A percentile compares a stretch with the other conserved stretches of the same genome.
Conservation (phyloP, 2,329 filamentous ascomycete genomes). For the Phyllosticta citribraziliensis region DNA sequence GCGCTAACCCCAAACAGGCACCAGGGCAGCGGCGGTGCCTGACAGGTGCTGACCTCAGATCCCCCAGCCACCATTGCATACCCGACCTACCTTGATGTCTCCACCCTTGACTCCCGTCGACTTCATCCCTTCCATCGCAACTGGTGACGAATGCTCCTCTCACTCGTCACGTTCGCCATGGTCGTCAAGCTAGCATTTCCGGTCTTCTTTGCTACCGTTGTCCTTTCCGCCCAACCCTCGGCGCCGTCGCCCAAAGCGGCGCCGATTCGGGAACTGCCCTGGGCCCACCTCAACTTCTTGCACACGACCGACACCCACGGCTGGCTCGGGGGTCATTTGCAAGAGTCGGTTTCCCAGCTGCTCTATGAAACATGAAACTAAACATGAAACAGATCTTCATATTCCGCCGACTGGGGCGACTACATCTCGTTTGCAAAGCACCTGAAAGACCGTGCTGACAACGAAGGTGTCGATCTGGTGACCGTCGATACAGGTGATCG, state of each 20-base stretch:
- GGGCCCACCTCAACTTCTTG: conserved; percentile 91
- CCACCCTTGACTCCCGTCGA: neutral
- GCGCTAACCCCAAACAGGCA: neutral
- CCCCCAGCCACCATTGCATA: conserved; percentile 3
- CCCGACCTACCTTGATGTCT: neutral
- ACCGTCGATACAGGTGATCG: conserved; percentile 92
- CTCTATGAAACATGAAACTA: neutral
- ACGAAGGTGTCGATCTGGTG: conserved; percentile 71
- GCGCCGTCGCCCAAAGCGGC: conserved; percentile 69
- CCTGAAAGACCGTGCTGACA: conserved; percentile 68
- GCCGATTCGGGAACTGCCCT: conserved; percentile 73
- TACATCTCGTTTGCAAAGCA: conserved; percentile 88
- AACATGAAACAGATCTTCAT: conserved; percentile 56
- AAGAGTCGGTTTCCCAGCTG: conserved; percentile 54
- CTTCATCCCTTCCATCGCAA: conserved; percentile 2
- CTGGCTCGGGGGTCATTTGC: conserved; percentile 87
- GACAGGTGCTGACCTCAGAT: neutral
- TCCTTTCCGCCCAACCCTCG: conserved; percentile 58
- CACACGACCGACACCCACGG: conserved; percentile 93
- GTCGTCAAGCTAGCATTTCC: neutral
- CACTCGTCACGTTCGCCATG: neutral
- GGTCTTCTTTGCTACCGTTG: neutral
- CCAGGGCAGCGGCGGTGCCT: neutral
- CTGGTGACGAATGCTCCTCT: neutral
- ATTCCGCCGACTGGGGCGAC: conserved; percentile 95